These are phyloP conservation scores for Chionographis japonica DNA, from an alignment of 106 monocot species.

Conservation along the genomic window DNA sequence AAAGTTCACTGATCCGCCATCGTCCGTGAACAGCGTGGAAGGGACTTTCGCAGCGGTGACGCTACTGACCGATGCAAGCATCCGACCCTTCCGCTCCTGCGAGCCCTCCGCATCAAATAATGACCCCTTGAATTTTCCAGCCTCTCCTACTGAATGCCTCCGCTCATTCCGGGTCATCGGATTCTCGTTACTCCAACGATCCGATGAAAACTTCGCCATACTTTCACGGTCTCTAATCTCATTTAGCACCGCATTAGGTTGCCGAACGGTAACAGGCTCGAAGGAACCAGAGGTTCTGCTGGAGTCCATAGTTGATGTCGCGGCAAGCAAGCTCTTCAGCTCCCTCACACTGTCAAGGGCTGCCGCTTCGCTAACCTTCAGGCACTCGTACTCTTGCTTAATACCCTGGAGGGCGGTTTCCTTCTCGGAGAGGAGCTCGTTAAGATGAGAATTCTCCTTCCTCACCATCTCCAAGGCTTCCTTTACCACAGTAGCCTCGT, in stretches of 20 bases:
- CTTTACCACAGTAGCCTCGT: constrained; percentile 47
- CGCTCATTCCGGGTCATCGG: not conserved
- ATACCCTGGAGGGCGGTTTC: constrained; percentile 28
- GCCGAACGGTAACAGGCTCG: constrained; percentile 7
- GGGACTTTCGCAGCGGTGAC: constrained; percentile 5
- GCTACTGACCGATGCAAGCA: constrained; percentile 1
- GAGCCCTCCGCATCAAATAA: constrained; percentile 4
- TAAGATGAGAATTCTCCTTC: constrained; percentile 41
- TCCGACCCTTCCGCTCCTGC: not conserved
- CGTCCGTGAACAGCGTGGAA: constrained; percentile 5
- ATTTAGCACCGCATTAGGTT: not conserved
- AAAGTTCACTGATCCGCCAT: constrained; percentile 1
- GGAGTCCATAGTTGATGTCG: constrained; percentile 11
- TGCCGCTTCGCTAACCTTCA: constrained; percentile 55
- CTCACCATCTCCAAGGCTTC: constrained; percentile 56
- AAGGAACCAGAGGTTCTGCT: not conserved
- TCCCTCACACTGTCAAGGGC: constrained; percentile 40
- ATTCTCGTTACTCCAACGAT: not conserved
- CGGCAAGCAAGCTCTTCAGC: constrained; percentile 32
- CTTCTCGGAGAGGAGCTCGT: constrained; percentile 39
- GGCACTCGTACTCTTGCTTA: constrained; percentile 41
- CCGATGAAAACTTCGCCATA: constrained; percentile 6
- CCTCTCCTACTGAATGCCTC: constrained; percentile 2
- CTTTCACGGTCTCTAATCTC: not conserved
- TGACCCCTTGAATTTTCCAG: not conserved